Evolutionary conservation across 768 basidiomycete genomes (phyloP).

Genomic region (Russula virescens): DNA sequence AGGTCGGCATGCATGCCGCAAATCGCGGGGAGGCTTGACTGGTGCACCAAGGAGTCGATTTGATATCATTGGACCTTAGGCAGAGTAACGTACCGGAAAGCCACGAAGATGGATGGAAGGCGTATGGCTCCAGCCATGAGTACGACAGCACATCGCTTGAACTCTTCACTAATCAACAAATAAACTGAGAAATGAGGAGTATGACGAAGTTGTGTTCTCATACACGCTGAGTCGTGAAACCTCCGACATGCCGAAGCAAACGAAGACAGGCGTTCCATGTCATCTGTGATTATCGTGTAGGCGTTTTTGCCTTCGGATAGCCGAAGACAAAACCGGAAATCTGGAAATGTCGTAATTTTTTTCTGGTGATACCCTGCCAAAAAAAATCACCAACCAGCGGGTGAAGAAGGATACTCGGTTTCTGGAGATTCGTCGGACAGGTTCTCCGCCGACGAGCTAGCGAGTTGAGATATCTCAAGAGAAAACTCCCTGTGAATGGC

Average conservation of each 20-base stretch:
- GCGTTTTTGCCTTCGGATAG: conserved; percentile 2
- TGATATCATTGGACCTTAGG: neutral
- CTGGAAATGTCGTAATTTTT: conserved; percentile 5
- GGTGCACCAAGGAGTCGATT: neutral
- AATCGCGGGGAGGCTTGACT: conserved; percentile 41
- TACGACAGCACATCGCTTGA: neutral
- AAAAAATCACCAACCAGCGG: conserved; percentile 8
- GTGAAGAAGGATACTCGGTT: neutral
- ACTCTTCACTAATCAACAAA: conserved; percentile 4
- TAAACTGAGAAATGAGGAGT: neutral
- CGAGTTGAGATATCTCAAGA: conserved; percentile 19
- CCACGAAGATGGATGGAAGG: conserved; percentile 18
- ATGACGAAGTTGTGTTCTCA: neutral
- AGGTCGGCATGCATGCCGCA: conserved; percentile 45
- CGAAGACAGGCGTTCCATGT: conserved; percentile 17
- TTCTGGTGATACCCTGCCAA: neutral
- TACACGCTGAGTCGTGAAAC: conserved; percentile 19
- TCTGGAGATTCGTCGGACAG: neutral
- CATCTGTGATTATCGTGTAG: conserved; percentile 6
- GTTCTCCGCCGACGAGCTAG: neutral
- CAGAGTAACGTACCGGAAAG: conserved; percentile 13
- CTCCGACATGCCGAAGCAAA: conserved; percentile 10
- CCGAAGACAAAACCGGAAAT: conserved; percentile 8
- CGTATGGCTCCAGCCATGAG: conserved; percentile 21
- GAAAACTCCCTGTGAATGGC: conserved; percentile 17